Percentiles rank a stretch among this genome's conserved stretches.
phyloP scores from a whole-genome alignment of 768 basidiomycete species.

The Lepiota subincarnata region DNA sequence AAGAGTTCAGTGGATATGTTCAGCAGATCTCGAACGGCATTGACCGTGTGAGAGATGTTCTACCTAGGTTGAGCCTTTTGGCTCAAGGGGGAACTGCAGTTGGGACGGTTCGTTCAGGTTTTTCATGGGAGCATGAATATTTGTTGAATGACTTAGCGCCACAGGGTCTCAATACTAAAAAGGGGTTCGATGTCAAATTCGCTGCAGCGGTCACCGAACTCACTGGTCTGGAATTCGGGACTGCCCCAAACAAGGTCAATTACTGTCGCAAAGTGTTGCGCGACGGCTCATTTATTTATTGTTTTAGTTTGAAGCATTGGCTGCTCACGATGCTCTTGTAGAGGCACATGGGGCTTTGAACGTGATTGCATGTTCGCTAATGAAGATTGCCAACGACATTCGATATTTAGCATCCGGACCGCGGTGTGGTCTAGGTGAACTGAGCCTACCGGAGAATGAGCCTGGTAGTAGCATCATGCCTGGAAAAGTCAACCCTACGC shows the following conservation, averaged over 20 bases:
- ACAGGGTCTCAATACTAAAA: conserved; percentile 94
- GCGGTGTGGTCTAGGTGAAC: conserved; percentile 94
- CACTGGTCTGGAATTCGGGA: conserved; percentile 88
- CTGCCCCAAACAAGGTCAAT: conserved; percentile 93
- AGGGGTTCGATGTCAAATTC: conserved; percentile 93
- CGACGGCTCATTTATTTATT: not conserved
- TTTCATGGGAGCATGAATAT: not conserved
- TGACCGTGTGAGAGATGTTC: conserved; percentile 69
- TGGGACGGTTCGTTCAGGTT: conserved; percentile 69
- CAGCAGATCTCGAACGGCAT: conserved; percentile 92
- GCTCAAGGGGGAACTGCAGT: conserved; percentile 99
- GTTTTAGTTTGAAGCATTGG: conserved; percentile 92
- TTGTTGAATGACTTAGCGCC: conserved; percentile 12
- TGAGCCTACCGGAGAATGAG: conserved; percentile 95
- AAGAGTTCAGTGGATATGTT: conserved; percentile 98
- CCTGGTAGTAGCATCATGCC: conserved; percentile 99
- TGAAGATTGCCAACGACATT: conserved; percentile 99
- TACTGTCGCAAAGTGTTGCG: not conserved
- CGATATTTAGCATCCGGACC: conserved; percentile 97
- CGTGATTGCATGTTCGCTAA: conserved; percentile 91
- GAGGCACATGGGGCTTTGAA: conserved; percentile 97
- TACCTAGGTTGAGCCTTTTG: conserved; percentile 83
- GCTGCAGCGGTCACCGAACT: conserved; percentile 89
- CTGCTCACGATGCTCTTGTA: conserved; percentile 96
- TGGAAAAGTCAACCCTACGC: conserved; percentile 99